phyloP scores from a whole-genome alignment of 257 asterid genomes.

The Anisodus tanguticus region DNA sequence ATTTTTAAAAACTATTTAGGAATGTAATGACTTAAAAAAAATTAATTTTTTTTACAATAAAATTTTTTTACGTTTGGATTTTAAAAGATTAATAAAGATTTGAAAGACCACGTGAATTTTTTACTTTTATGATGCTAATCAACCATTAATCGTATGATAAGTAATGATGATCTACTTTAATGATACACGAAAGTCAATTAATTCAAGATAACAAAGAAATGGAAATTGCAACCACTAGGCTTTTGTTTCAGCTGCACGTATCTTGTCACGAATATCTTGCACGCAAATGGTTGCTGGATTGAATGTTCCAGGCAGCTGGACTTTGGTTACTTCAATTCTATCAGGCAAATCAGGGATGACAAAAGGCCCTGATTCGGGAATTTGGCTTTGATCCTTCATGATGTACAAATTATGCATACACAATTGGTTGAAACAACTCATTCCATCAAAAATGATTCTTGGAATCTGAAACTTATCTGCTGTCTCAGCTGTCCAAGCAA shows the following conservation, averaged over 20 bases:
- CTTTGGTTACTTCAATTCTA: not conserved
- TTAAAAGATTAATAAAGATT: too few relatives aligned
- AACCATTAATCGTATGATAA: too few relatives aligned
- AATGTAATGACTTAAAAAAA: too few relatives aligned
- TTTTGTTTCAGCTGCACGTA: not conserved
- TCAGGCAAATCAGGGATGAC: not conserved
- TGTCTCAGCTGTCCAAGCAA: constrained; percentile 18
- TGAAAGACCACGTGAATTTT: too few relatives aligned
- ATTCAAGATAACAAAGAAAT: too few relatives aligned
- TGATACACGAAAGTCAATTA: too few relatives aligned
- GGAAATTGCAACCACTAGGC: not conserved
- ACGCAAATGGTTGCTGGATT: not conserved
- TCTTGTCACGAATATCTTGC: not conserved
- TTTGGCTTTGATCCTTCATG: not conserved
- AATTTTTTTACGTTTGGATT: too few relatives aligned
- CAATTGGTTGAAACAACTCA: not conserved
- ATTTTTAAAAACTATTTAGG: too few relatives aligned
- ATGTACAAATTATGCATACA: not conserved
- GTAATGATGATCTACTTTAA: too few relatives aligned
- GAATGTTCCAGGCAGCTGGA: not conserved
- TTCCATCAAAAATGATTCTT: not conserved
- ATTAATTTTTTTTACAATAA: too few relatives aligned
- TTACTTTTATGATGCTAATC: too few relatives aligned
- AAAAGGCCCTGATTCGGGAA: not conserved
- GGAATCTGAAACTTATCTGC: not conserved